Base-by-base conservation (phyloP, 176 grass and related monocot genomes). In the Oryza officinalis region DNA sequence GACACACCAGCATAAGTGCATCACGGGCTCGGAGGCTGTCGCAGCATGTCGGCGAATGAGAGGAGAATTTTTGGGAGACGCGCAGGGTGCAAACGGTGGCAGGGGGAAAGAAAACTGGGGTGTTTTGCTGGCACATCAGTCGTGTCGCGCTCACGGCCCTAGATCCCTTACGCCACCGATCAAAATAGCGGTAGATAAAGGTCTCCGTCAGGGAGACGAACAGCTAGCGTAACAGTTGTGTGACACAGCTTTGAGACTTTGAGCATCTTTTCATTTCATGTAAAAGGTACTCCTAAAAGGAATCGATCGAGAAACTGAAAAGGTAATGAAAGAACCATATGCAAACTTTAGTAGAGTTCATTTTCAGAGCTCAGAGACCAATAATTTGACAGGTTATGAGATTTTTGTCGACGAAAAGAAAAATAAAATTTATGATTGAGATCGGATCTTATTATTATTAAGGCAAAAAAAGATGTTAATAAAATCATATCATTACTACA, bases 171-270 rank as follows among this genome's bases (percentile, higher is more conserved):
- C 74, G 40, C 72, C 71, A 78, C 40, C 13, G 28, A n/a, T 25
- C 14, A 45, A 74, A 15, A 76, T 27, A 5, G 17, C 13, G 72
- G 88, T 81, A 77, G 88, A 81, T 82, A 82, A 81, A 86, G 65
- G 88, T 89, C 88, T 35, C 54, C 65, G 41, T 81, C 71, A 54
- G 50, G 87, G 5, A 46, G 50, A 11, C 12, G 69, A 65, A 49
- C 57, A 6, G 27, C 27, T 49, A 23, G 27, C 61, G 69, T 32
- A 67, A 68, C 61, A 74, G 60, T 33, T 14, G 33, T 33, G 66
- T 63, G 71, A 30, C 71, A 50, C 37, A 52, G 2, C 70, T 89
- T 75, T 49, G 44, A 20, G 9, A 41, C 40, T 41, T 41, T 41
- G 40, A 41, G 40, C 2, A 41, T 41, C 40, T 31, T 43, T 4